Evolutionary conservation across 345 rosid species (phyloP).

Genomic region (Populus nigra): DNA sequence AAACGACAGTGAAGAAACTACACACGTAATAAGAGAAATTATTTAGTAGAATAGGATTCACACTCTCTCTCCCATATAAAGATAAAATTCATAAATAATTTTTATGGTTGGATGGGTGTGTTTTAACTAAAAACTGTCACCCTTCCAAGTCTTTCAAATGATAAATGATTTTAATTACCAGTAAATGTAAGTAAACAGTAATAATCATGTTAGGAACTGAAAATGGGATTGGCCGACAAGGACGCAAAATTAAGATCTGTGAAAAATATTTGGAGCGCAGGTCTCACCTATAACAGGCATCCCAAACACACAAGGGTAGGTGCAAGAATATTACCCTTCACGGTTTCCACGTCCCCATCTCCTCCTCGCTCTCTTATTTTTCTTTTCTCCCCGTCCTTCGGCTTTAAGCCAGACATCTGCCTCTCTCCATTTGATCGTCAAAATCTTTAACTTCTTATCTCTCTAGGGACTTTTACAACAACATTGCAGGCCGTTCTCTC

Average conservation of each 20-base stretch:
- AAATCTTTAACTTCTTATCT: neutral
- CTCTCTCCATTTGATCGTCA: neutral
- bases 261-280: neutral
- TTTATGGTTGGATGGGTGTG: too few species aligned
- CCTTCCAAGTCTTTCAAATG: too few species aligned
- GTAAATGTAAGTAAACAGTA: neutral
- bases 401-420: constrained; percentile 9
- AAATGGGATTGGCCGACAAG: neutral
- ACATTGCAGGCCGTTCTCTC: neutral
- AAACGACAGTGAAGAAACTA: too few species aligned
- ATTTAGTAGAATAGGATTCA: too few species aligned
- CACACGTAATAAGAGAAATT: too few species aligned
- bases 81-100: too few species aligned
- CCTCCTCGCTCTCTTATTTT: neutral
- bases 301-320: constrained; percentile 39
- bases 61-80: too few species aligned
- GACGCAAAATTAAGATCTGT: neutral
- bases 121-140: too few species aligned
- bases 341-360: constrained; percentile 42
- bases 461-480: neutral
- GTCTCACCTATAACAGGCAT: neutral
- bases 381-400: constrained; percentile 13
- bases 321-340: constrained; percentile 33
- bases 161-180: too few species aligned
- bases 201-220: neutral